Conservation (phyloP, 176 grass and related monocot species). For the Carex littledalei region DNA sequence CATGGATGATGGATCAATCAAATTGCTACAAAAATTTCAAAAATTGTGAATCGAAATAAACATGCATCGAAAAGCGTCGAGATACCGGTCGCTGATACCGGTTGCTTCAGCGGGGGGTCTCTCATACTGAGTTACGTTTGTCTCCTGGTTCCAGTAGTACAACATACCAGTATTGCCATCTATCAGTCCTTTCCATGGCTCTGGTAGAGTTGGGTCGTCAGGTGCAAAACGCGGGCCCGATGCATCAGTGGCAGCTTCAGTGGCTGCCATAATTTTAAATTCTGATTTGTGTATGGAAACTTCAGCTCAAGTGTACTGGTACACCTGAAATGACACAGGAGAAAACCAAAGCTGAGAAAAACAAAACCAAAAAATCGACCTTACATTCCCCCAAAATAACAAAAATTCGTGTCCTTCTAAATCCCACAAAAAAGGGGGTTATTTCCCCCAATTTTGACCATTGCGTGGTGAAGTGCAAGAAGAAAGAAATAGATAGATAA, state of each 20-base stretch:
- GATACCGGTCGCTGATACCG: too few relatives aligned
- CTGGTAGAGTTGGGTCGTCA: conserved; percentile 73
- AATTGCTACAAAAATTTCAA: background rate
- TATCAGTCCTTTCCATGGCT: conserved; percentile 77
- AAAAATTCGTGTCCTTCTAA: too few relatives aligned
- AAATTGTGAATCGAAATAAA: background rate
- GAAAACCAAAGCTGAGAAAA: background rate
- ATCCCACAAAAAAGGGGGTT: too few relatives aligned
- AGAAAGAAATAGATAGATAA: too few relatives aligned
- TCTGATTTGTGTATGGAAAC: background rate
- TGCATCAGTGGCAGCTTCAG: conserved; percentile 37
- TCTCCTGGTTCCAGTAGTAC: conserved; percentile 98
- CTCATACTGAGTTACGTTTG: conserved; percentile 88
- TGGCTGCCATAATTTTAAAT: conserved; percentile 36
- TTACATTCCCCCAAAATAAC: too few relatives aligned
- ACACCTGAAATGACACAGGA: background rate
- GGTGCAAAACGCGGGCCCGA: conserved; percentile 68
- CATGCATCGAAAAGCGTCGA: too few relatives aligned
- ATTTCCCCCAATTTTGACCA: too few relatives aligned
- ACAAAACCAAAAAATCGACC: too few relatives aligned
- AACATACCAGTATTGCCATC: conserved; percentile 51
- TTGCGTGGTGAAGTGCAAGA: too few relatives aligned
- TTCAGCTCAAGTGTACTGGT: background rate
- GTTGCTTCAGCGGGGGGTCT: conserved; percentile 21
- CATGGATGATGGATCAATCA: conserved; percentile 26